Base-by-base conservation (phyloP, 2,329 filamentous ascomycete species). In the Arthroderma uncinatum region DNA sequence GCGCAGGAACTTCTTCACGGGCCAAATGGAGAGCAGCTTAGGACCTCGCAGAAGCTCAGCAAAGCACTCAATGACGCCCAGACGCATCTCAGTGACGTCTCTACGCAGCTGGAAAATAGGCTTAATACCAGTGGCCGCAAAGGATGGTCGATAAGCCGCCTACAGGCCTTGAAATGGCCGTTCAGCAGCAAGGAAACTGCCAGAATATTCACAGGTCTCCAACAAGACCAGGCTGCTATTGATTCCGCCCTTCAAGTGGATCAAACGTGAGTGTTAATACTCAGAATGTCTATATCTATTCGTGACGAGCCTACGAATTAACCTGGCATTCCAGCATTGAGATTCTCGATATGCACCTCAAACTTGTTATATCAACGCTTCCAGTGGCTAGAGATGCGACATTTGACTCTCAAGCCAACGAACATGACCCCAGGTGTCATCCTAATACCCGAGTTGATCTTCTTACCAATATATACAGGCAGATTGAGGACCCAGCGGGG, bases 201-300 rank as follows among this genome's bases (percentile, higher is more conserved):
- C 19, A 63, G 34, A 63, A 62, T 37, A 19, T 65, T 25, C 62
- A 65, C 54, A 8, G 56, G 59, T 6, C 52, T 68, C 2, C 61
- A 66, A 48, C 59, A 59, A 59, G 62, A 65, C 52, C 65, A 65
- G 48, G 52, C 60, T 7, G 62, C 54, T 8, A 64, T 71, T 19
- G 28, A 44, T 21, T 58, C 66, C 4, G 62, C 64, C 19, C 59
- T 69, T 21, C 59, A 66, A 48, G 54, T 66, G 7, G 63, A 68
- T 59, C 67, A 68, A 47, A 64, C 48, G 65, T 68, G 64, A 6
- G 63, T 58, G 16, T 16, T 1, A 53, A 53, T 8, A 10, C 16
- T 36, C 5, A 23, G 42, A 23, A 48, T 30, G 14, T 9, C 36
- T 19, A n/a, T 30, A 30, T n/a, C 10, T n/a, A 5, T 9, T 42